These are phyloP conservation scores for Wickerhamiella shivajii DNA, from an alignment of 805 yeast genomes.

Conservation along the genomic window DNA sequence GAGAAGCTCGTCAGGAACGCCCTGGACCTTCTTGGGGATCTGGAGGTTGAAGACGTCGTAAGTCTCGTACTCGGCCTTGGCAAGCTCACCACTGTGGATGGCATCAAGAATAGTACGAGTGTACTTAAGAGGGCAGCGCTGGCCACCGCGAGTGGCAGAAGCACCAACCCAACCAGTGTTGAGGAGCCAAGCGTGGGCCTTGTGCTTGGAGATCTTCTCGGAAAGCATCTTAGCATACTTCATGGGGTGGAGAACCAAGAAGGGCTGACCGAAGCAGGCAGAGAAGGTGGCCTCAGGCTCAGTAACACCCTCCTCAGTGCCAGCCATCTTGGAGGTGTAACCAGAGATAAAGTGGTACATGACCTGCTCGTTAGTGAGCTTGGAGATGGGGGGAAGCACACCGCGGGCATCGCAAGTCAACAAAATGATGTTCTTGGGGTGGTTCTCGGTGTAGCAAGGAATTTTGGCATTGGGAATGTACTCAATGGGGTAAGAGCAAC, in stretches of 20 bases:
- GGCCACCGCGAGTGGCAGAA: constrained; percentile 83
- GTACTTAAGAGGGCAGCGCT: constrained; percentile 94
- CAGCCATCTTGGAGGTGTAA: constrained; percentile 98
- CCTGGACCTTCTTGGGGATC: constrained; percentile 68
- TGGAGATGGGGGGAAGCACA: constrained; percentile 93
- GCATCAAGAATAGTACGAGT: constrained; percentile 93
- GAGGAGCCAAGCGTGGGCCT: constrained; percentile 87
- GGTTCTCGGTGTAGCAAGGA: constrained; percentile 80
- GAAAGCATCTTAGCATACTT: constrained; percentile 92
- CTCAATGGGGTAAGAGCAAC: constrained; percentile 97
- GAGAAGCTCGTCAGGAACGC: constrained; percentile 71
- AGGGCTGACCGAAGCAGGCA: constrained; percentile 98
- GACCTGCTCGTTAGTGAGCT: constrained; percentile 84
- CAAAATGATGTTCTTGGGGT: constrained; percentile 83
- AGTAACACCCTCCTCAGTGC: constrained; percentile 96
- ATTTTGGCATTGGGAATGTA: constrained; percentile 91
- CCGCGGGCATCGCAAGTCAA: constrained; percentile 97
- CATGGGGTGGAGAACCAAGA: constrained; percentile 96
- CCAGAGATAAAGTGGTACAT: constrained; percentile 99
- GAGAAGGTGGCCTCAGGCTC: constrained; percentile 97
- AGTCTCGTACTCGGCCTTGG: constrained; percentile 64
- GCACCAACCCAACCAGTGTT: constrained; percentile 99
- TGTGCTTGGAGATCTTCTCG: constrained; percentile 77
- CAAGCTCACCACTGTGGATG: constrained; percentile 80
- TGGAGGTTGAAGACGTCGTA: constrained; percentile 77